phyloP scores from a whole-genome alignment of 2,329 filamentous ascomycete genomes.

The Nigrospora oryzae region DNA sequence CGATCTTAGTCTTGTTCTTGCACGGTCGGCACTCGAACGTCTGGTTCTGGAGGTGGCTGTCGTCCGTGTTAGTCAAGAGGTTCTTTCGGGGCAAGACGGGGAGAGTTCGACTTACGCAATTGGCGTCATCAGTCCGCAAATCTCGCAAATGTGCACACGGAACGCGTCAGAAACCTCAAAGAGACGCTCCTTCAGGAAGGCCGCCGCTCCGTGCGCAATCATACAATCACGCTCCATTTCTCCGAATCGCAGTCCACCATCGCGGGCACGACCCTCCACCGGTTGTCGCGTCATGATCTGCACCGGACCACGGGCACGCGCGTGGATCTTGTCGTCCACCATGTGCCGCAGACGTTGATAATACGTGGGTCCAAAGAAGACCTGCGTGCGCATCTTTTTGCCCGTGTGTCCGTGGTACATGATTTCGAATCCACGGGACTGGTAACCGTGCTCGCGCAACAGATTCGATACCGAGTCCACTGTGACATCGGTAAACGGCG shows the following conservation, averaged over 20 bases:
- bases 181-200: conserved; percentile 93
- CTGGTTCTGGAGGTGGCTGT: conserved; percentile 84
- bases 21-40: conserved; percentile 95
- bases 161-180: conserved; percentile 98
- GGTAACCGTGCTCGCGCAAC: conserved; percentile 83
- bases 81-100: not conserved
- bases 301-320: conserved; percentile 90
- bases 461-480: conserved; percentile 87
- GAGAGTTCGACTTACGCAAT: conserved; percentile 70
- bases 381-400: conserved; percentile 83
- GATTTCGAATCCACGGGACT: conserved; percentile 93
- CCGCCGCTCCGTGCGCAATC: conserved; percentile 97
- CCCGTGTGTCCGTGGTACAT: conserved; percentile 99
- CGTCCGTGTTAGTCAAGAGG: conserved; percentile 23
- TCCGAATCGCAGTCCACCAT: conserved; percentile 97
- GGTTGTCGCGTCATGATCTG: conserved; percentile 97
- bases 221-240: conserved; percentile 99
- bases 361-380: conserved; percentile 96
- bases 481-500: conserved; percentile 95
- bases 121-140: conserved; percentile 97
- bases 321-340: conserved; percentile 99
- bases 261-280: conserved; percentile 94
- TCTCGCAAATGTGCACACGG: conserved; percentile 95
- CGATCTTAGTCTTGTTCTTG: conserved; percentile 99
- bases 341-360: conserved; percentile 98